Conservation (phyloP, 495 filamentous ascomycete genomes). For the Eremomyces bilateralis region DNA sequence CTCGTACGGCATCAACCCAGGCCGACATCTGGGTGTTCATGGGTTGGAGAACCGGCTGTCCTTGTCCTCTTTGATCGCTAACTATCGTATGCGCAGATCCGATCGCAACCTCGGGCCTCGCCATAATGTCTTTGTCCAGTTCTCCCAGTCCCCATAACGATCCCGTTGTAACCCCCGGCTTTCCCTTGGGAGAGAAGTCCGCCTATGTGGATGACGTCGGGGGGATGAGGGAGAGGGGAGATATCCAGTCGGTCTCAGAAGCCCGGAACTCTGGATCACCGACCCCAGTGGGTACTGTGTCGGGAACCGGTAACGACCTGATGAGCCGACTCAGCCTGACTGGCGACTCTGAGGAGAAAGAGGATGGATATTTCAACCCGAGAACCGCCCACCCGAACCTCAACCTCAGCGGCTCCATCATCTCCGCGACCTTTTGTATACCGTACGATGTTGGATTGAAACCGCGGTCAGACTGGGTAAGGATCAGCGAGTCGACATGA, state of each 20-base stretch:
- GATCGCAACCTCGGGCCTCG: too few relatives aligned
- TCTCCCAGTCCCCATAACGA: constrained; percentile 10
- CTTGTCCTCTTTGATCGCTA: too few relatives aligned
- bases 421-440: constrained; percentile 70
- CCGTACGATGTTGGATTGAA: constrained; percentile 51
- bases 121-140: too few relatives aligned
- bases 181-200: constrained; percentile 10
- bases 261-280: constrained; percentile 15
- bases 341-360: constrained; percentile 22
- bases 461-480: constrained; percentile 54
- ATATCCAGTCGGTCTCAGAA: constrained; percentile 1
- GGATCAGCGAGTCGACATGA: constrained; percentile 8
- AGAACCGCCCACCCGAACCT: constrained; percentile 42
- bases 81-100: too few relatives aligned
- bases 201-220: constrained; percentile 12
- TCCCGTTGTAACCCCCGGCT: constrained; percentile 17
- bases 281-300: constrained; percentile 27
- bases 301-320: constrained; percentile 34
- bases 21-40: background rate
- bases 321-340: constrained; percentile 39
- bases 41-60: too few relatives aligned
- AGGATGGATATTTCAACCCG: constrained; percentile 35
- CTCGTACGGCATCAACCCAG: background rate
- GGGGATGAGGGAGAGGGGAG: constrained; percentile 1
- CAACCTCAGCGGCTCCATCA: constrained; percentile 56